A percentile compares a stretch with the other conserved stretches of the same genome.
Conservation (phyloP, 2,329 filamentous ascomycete species). For the Aspergillus fischeri region DNA sequence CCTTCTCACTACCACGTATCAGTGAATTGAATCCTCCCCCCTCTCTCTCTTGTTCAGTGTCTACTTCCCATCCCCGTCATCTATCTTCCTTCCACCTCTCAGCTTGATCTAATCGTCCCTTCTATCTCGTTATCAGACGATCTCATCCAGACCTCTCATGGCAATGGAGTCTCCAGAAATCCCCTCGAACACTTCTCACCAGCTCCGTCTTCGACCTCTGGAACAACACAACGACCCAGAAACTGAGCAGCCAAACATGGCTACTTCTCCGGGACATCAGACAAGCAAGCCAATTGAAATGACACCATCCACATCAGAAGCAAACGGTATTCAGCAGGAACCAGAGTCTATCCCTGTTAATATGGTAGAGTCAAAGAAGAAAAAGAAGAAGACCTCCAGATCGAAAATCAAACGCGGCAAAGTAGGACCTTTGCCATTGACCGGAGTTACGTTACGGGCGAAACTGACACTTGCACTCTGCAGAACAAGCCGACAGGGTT, state of each 20-base stretch:
- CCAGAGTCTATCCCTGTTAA: conserved; percentile 5
- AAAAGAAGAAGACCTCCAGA: conserved; percentile 33
- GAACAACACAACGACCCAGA: background rate
- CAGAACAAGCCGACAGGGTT: conserved; percentile 60
- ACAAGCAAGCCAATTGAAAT: background rate
- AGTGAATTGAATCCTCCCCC: background rate
- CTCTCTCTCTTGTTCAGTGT: background rate
- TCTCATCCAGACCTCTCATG: background rate
- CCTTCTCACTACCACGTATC: background rate
- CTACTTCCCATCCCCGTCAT: background rate
- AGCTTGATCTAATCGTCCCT: background rate
- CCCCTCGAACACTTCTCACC: background rate
- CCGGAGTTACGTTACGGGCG: background rate
- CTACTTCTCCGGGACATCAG: background rate
- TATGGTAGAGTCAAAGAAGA: conserved; percentile 22
- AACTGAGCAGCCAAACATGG: background rate
- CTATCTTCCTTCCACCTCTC: background rate
- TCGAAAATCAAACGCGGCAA: conserved; percentile 39
- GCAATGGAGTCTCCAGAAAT: background rate
- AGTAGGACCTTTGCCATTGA: conserved; percentile 4
- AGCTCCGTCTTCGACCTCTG: background rate
- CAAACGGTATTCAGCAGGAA: conserved; percentile 1
- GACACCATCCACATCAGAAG: background rate
- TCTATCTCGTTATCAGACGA: too few relatives aligned
- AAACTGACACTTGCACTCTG: background rate